phyloP scores from a whole-genome alignment of 371 early-diverging fungal species.

The Blastocladiella emersonii region DNA sequence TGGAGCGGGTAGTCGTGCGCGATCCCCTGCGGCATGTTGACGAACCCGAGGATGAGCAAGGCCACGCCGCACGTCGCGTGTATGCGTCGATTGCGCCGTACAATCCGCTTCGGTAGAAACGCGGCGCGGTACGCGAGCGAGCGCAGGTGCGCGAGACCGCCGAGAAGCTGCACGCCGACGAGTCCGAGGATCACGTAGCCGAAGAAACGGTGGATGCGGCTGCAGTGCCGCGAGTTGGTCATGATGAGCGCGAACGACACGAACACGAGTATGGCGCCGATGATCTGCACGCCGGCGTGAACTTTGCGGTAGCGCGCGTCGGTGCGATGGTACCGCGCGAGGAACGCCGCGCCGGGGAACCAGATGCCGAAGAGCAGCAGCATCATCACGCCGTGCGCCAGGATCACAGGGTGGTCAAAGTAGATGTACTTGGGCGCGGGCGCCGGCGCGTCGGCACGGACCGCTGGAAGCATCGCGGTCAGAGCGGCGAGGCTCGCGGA shows the following conservation, averaged over 20 bases:
- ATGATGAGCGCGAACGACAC: not conserved
- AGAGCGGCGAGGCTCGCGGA: too few species aligned
- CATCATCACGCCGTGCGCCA: not conserved
- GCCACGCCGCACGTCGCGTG: not conserved
- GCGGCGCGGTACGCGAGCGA: not conserved
- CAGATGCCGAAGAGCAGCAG: not conserved
- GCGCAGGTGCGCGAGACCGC: not conserved
- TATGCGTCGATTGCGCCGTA: not conserved
- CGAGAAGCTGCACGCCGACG: not conserved
- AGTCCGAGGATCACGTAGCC: not conserved
- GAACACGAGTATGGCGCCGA: not conserved
- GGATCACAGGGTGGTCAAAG: not conserved
- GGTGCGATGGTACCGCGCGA: not conserved
- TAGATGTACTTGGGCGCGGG: not conserved
- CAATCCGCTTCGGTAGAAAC: too few species aligned
- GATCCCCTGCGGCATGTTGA: not conserved
- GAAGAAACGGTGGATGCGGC: not conserved
- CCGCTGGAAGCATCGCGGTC: too few species aligned
- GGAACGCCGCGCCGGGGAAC: not conserved
- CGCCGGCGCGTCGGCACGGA: too few species aligned
- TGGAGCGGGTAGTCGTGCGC: not conserved
- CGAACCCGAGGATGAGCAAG: not conserved
- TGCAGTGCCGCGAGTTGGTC: not conserved
- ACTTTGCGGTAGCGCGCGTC: not conserved
- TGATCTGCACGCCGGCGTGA: not conserved